Conservation (phyloP, 2,329 filamentous ascomycete genomes). For the Calonectria multiphialidica region DNA sequence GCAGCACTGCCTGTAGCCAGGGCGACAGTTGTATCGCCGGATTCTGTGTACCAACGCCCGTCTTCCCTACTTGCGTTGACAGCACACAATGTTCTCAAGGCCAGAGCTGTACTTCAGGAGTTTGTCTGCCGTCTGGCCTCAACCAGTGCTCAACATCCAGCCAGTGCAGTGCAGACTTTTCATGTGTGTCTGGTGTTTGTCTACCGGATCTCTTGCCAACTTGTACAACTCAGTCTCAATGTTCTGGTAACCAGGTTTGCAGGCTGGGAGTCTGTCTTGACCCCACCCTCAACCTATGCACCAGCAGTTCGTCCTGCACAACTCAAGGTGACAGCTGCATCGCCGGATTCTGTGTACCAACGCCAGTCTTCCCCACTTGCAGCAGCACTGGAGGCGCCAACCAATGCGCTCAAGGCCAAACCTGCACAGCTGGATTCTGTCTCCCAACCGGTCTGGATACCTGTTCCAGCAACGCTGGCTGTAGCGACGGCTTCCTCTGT, state of each 20-base stretch:
- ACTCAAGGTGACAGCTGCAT: not conserved
- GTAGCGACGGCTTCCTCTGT: not conserved
- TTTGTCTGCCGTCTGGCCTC: not conserved
- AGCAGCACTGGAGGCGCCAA: not conserved
- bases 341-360: not conserved
- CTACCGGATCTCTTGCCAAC: not conserved
- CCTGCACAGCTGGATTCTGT: constrained; percentile 6
- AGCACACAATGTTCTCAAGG: not conserved
- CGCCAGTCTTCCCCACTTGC: not conserved
- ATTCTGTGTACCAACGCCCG: not conserved
- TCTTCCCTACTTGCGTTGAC: constrained; percentile 2
- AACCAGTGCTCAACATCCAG: not conserved
- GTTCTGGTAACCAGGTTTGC: not conserved
- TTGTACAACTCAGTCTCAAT: not conserved
- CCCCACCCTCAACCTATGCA: not conserved
- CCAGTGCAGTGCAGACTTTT: not conserved
- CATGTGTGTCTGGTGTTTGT: constrained; percentile 3
- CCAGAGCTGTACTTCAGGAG: not conserved
- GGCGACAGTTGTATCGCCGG: constrained; percentile 5
- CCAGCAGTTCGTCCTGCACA: not conserved
- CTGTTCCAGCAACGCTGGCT: not conserved
- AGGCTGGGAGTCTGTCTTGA: constrained; percentile 10
- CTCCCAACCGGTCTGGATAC: not conserved
- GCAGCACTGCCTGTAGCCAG: not conserved
- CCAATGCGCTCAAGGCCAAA: not conserved